Evolutionary conservation across 352 stramenopile genomes (phyloP).

Genomic region (Globisporangium echinulatum): DNA sequence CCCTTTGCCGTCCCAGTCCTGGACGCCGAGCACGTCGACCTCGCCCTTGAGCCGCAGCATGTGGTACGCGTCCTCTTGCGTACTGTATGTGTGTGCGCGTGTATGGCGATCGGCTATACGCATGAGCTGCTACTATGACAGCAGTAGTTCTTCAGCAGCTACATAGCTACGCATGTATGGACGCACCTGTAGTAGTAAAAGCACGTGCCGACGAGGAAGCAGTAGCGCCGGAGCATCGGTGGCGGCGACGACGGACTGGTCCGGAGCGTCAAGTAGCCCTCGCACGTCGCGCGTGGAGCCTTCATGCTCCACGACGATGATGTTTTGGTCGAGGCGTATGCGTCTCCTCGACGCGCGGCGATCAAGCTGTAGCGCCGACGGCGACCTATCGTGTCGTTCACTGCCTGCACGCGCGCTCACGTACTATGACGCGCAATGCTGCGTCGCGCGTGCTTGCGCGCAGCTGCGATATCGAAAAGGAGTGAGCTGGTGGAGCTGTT

Average conservation of each 20-base stretch:
- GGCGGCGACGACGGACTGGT: slow-evolving; percentile 82
- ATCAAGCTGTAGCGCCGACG: slow-evolving; percentile 10
- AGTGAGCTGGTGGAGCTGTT: not conserved
- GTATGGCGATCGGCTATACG: not conserved
- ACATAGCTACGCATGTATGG: not conserved
- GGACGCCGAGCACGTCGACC: slow-evolving; percentile 84
- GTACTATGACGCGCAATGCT: too few relatives aligned
- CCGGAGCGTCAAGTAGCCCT: slow-evolving; percentile 82
- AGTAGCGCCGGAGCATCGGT: slow-evolving; percentile 83
- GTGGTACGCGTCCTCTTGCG: slow-evolving; percentile 88
- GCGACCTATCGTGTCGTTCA: slow-evolving; percentile 7
- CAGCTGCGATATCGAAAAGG: not conserved
- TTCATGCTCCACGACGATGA: slow-evolving; percentile 47
- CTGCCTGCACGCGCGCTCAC: not conserved
- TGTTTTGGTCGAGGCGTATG: not conserved
- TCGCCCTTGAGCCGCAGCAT: slow-evolving; percentile 84
- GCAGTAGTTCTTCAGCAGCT: not conserved
- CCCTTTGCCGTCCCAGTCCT: slow-evolving; percentile 89
- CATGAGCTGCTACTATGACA: not conserved
- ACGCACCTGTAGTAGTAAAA: slow-evolving; percentile 79
- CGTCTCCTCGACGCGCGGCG: slow-evolving; percentile 8
- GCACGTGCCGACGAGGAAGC: slow-evolving; percentile 82
- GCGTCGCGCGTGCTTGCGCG: not conserved
- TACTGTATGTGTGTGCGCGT: slow-evolving; percentile 21
- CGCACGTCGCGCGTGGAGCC: slow-evolving; percentile 69